phyloP scores from a whole-genome alignment of 495 filamentous ascomycete genomes.

The Neurospora sp. region DNA sequence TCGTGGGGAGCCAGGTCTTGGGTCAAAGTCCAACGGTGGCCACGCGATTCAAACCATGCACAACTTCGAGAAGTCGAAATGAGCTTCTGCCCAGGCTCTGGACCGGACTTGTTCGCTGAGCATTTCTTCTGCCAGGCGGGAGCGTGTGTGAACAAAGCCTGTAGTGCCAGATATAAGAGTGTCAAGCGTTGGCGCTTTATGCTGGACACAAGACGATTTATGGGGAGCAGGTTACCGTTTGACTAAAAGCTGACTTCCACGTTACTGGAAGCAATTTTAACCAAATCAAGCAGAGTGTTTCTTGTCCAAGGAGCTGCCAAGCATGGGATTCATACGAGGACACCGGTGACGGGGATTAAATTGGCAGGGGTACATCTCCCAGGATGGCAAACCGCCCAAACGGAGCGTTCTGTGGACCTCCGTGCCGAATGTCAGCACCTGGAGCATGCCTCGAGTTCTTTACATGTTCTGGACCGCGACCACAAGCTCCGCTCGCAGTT shows the following conservation, averaged over 20 bases:
- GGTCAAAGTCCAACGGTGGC: background rate
- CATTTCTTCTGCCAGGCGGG: background rate
- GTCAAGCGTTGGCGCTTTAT: background rate
- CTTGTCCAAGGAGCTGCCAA: constrained; percentile 12
- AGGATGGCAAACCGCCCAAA: background rate
- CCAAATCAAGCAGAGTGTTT: constrained; percentile 15
- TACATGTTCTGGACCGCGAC: constrained; percentile 2
- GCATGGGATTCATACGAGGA: constrained; percentile 11
- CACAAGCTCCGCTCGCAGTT: background rate
- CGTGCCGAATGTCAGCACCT: background rate
- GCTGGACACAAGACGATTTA: background rate
- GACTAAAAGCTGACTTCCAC: constrained; percentile 4
- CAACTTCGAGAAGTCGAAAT: background rate
- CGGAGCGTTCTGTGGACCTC: background rate
- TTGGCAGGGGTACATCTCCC: constrained; percentile 9
- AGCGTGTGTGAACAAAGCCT: background rate
- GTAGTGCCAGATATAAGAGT: background rate
- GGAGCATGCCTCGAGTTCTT: background rate
- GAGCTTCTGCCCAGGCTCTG: background rate
- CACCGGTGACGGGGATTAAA: constrained; percentile 16
- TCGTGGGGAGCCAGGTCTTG: background rate
- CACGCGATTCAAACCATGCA: background rate
- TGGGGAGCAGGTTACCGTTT: background rate
- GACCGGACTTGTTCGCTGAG: background rate
- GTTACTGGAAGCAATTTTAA: constrained; percentile 12